Conservation (phyloP, 495 filamentous ascomycete genomes). For the Neurospora cerealis region DNA sequence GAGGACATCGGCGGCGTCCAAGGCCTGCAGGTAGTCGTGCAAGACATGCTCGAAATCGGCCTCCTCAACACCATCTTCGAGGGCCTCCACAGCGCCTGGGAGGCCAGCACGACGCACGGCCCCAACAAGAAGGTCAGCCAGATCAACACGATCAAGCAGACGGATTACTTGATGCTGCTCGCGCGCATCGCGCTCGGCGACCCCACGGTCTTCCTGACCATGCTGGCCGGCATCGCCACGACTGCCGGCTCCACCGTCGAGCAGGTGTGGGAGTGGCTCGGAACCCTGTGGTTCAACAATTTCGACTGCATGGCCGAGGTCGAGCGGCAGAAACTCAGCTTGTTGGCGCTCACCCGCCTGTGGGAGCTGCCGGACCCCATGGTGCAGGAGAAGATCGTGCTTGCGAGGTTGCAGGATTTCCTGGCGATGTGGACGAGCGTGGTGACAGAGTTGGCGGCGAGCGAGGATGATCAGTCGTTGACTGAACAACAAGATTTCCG, state of each 20-base stretch:
- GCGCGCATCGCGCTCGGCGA: constrained; percentile 66
- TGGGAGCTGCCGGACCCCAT: constrained; percentile 51
- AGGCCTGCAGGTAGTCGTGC: constrained; percentile 53
- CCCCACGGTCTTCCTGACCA: constrained; percentile 53
- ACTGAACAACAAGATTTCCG: not conserved
- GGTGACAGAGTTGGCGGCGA: constrained; percentile 28
- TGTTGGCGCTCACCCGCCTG: constrained; percentile 71
- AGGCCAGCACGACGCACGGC: constrained; percentile 65
- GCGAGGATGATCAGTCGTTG: constrained; percentile 3
- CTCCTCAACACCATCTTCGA: constrained; percentile 58
- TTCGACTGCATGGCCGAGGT: constrained; percentile 73
- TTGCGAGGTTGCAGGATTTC: constrained; percentile 40
- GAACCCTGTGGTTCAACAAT: constrained; percentile 79
- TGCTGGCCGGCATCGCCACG: constrained; percentile 32
- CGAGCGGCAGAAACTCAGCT: constrained; percentile 69
- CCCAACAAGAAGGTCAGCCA: constrained; percentile 54
- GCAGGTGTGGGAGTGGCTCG: constrained; percentile 60
- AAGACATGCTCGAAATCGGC: constrained; percentile 56
- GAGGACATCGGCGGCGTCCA: constrained; percentile 56
- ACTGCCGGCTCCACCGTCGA: constrained; percentile 23
- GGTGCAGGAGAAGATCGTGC: constrained; percentile 31
- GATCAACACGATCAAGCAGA: constrained; percentile 60
- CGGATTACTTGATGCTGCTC: constrained; percentile 76
- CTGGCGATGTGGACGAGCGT: constrained; percentile 44
- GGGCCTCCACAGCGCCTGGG: constrained; percentile 59